phyloP scores from a whole-genome alignment of 1,284 basidiomycete genomes.

The Afroboletus lepidellus region DNA sequence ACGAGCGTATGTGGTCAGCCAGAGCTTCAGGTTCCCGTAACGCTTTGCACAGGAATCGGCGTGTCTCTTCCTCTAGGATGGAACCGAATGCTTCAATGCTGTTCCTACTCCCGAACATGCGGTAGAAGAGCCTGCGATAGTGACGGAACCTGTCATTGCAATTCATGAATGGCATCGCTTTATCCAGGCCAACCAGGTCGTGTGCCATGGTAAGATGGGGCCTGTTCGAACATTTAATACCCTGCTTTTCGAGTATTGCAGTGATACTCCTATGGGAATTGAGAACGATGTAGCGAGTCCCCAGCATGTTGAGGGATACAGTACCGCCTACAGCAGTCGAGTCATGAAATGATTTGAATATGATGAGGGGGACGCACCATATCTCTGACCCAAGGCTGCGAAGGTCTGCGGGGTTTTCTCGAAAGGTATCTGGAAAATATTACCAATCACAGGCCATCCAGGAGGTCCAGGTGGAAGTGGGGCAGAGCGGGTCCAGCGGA shows the following conservation, averaged over 20 bases:
- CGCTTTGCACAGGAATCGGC: slow-evolving; percentile 26
- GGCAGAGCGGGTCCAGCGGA: neutral
- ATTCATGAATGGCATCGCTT: slow-evolving; percentile 20
- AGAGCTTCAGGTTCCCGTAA: slow-evolving; percentile 17
- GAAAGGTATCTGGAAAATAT: slow-evolving; percentile 41
- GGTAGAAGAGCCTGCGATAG: slow-evolving; percentile 24
- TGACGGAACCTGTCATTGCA: slow-evolving; percentile 23
- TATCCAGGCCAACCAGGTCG: slow-evolving; percentile 26
- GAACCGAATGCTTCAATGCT: slow-evolving; percentile 15
- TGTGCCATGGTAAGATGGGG: slow-evolving; percentile 25
- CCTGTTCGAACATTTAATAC: slow-evolving; percentile 25
- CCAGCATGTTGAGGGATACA: slow-evolving; percentile 16
- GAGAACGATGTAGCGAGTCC: slow-evolving; percentile 26
- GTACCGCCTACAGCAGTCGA: slow-evolving; percentile 22
- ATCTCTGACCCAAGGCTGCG: slow-evolving; percentile 44
- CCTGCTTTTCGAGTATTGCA: slow-evolving; percentile 31
- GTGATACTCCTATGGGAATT: slow-evolving; percentile 21
- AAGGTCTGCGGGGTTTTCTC: slow-evolving; percentile 37
- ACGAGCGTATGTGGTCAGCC: slow-evolving; percentile 23
- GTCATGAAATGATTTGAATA: neutral
- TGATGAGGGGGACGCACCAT: slow-evolving; percentile 28
- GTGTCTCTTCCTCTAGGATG: slow-evolving; percentile 26
- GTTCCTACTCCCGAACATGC: slow-evolving; percentile 27
- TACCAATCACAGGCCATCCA: slow-evolving; percentile 36
- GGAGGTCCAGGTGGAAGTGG: slow-evolving; percentile 34